Percentiles rank a stretch among this genome's conserved stretches.
Conservation (phyloP, 2,329 filamentous ascomycete species). For the Nannizziopsis arthrosporioides region DNA sequence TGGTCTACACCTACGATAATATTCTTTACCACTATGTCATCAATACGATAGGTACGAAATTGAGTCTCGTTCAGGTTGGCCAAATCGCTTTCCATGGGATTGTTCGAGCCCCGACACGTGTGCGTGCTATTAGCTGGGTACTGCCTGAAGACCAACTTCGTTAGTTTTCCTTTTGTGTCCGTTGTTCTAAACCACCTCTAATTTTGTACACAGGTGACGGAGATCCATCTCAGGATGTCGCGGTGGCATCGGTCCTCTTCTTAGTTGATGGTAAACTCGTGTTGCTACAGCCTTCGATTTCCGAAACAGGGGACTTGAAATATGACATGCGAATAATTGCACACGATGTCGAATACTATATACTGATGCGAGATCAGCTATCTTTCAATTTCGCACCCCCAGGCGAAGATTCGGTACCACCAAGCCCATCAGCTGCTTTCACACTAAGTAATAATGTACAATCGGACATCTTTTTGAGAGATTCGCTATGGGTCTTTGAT, state of each 20-base stretch:
- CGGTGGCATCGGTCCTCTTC: constrained; percentile 84
- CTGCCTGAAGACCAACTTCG: constrained; percentile 78
- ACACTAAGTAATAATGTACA: constrained; percentile 33
- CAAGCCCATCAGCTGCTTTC: constrained; percentile 38
- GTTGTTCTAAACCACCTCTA: not conserved
- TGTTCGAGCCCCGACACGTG: constrained; percentile 80
- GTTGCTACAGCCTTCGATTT: constrained; percentile 73
- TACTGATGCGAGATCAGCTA: constrained; percentile 75
- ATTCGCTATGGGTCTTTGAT: constrained; percentile 93
- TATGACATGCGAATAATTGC: constrained; percentile 97
- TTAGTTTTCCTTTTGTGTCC: constrained; percentile 26
- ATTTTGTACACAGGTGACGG: constrained; percentile 50
- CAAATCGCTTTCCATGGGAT: constrained; percentile 97
- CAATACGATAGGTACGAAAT: constrained; percentile 53
- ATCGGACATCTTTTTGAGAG: constrained; percentile 50
- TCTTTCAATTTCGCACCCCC: constrained; percentile 38
- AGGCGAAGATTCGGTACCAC: constrained; percentile 38
- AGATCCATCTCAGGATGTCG: constrained; percentile 90
- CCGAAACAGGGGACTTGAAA: constrained; percentile 72
- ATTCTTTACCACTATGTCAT: constrained; percentile 91
- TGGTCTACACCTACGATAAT: constrained; percentile 97
- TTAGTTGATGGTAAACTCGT: constrained; percentile 97
- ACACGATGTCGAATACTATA: constrained; percentile 92
- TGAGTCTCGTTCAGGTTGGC: constrained; percentile 81
- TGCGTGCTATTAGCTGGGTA: constrained; percentile 90